phyloP scores from a whole-genome alignment of 2,329 filamentous ascomycete species.

The Endothia cerciana region DNA sequence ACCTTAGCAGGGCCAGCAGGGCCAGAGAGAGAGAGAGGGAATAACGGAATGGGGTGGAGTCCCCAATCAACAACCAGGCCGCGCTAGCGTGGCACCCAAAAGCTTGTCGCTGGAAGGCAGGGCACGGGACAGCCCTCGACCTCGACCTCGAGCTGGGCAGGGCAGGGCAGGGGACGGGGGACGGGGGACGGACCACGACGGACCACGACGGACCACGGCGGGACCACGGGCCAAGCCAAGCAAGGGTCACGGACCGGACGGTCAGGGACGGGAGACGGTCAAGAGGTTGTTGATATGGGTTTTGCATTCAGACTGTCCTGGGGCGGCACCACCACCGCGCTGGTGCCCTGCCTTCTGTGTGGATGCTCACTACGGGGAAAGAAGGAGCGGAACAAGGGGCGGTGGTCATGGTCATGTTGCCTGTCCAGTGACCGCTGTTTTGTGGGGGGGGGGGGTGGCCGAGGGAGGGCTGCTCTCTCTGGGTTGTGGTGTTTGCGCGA shows the following conservation, averaged over 20 bases:
- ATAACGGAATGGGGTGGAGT: constrained; percentile 3
- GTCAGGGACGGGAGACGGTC: no score
- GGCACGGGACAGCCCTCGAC: not conserved
- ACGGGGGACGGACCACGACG: not conserved
- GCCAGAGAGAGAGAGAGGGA: not conserved
- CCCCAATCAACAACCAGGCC: constrained; percentile 11
- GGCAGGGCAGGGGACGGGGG: not conserved
- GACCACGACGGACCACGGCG: no score
- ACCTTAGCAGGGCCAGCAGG: not conserved
- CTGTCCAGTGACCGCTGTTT: constrained; percentile 5
- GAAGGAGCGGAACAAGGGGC: not conserved
- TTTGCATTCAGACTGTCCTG: not conserved
- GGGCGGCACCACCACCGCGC: not conserved
- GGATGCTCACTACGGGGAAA: not conserved
- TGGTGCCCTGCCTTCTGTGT: no score
- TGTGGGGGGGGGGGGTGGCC: not conserved
- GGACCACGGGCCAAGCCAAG: no score
- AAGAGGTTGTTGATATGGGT: not conserved
- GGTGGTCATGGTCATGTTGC: constrained; percentile 1
- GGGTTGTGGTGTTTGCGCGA: constrained; percentile 4
- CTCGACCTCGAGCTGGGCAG: not conserved
- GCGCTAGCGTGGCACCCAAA: constrained; percentile 21
- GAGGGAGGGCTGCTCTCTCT: no score
- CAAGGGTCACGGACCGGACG: no score
- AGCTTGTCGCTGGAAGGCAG: constrained; percentile 21